Evolutionary conservation across 768 basidiomycete species (phyloP).

Genomic region (Suillus alpinus): DNA sequence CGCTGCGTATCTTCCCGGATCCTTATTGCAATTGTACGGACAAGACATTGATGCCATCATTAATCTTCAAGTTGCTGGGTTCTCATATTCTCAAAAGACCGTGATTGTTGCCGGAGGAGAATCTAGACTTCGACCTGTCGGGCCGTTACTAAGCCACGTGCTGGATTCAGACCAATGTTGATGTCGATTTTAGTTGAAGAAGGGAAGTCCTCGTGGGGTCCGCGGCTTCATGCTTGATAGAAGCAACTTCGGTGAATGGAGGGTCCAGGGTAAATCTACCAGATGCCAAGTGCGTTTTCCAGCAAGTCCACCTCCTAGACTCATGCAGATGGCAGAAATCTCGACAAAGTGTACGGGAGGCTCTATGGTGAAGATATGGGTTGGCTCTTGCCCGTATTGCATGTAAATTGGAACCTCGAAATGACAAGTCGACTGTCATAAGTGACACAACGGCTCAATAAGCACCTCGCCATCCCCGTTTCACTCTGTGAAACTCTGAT

Average conservation of each 20-base stretch:
- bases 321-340: constrained; percentile 45
- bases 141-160: constrained; percentile 34
- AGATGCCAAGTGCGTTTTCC: constrained; percentile 54
- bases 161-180: background rate
- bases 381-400: constrained; percentile 66
- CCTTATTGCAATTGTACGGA: constrained; percentile 42
- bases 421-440: background rate
- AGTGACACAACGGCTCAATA: too few species aligned
- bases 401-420: background rate
- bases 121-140: constrained; percentile 74
- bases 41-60: constrained; percentile 69
- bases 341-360: constrained; percentile 62
- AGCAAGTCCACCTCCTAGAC: background rate
- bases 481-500: too few species aligned
- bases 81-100: background rate
- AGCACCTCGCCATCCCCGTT: too few species aligned
- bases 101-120: constrained; percentile 45
- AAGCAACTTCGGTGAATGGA: constrained; percentile 62
- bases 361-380: constrained; percentile 65
- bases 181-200: constrained; percentile 35
- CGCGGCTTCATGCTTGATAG: constrained; percentile 66
- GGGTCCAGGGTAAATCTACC: constrained; percentile 74
- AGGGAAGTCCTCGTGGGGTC: constrained; percentile 76
- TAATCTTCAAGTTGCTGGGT: constrained; percentile 55
- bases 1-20: constrained; percentile 36